Conservation (phyloP, 2,329 filamentous ascomycete species). For the Onygenales sp. region DNA sequence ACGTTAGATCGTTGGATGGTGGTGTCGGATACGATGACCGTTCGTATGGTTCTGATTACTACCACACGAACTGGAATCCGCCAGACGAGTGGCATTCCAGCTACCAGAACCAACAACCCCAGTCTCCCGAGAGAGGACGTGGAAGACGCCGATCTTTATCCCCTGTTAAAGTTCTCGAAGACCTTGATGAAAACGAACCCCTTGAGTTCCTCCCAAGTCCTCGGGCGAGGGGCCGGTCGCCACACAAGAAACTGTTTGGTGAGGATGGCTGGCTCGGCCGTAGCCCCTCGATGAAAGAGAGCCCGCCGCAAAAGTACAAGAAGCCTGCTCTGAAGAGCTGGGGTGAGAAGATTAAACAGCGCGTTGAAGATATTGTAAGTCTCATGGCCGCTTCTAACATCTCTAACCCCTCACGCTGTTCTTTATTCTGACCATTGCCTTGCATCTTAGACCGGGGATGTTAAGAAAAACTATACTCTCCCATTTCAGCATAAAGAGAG, state of each 20-base stretch:
- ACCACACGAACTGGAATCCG: conserved; percentile 4
- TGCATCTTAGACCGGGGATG: conserved; percentile 17
- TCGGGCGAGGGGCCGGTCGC: conserved; percentile 19
- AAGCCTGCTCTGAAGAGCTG: conserved; percentile 24
- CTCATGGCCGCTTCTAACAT: not conserved
- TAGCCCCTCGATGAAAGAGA: conserved; percentile 22
- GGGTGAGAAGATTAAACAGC: conserved; percentile 31
- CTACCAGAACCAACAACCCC: conserved; percentile 3
- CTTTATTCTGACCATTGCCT: not conserved
- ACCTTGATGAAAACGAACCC: conserved; percentile 15
- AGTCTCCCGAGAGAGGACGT: conserved; percentile 6
- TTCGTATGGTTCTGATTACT: conserved; percentile 2
- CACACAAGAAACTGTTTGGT: conserved; percentile 36
- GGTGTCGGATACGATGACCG: not conserved
- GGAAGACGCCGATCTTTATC: conserved; percentile 9
- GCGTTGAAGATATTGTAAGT: conserved; percentile 28
- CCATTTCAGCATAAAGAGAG: conserved; percentile 13
- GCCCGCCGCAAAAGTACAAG: conserved; percentile 18
- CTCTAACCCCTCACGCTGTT: not conserved
- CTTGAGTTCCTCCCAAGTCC: conserved; percentile 11
- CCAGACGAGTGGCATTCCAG: conserved; percentile 1
- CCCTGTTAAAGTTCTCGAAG: conserved; percentile 17
- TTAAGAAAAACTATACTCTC: conserved; percentile 12
- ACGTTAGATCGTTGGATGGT: conserved; percentile 11
- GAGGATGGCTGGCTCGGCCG: conserved; percentile 31